phyloP scores from a whole-genome alignment of 768 basidiomycete species.

The Psilocybe cyanescens region DNA sequence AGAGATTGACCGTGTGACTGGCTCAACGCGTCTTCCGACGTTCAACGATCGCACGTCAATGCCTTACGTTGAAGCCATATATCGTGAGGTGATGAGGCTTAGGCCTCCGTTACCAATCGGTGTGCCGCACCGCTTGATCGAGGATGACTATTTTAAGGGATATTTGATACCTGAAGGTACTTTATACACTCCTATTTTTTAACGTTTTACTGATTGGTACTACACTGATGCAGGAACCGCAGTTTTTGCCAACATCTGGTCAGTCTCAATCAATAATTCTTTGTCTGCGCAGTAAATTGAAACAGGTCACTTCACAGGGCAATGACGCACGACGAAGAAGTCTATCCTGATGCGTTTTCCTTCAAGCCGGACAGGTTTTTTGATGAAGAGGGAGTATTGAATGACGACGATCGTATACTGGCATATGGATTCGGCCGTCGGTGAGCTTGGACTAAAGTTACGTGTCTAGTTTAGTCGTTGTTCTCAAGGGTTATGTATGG shows the following conservation, averaged over 20 bases:
- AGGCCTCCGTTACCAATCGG: slow-evolving; percentile 20
- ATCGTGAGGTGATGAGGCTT: slow-evolving; percentile 22
- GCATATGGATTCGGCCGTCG: slow-evolving; percentile 14
- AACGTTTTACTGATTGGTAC: background rate
- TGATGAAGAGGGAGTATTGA: slow-evolving; percentile 19
- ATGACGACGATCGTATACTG: slow-evolving; percentile 21
- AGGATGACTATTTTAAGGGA: slow-evolving; percentile 27
- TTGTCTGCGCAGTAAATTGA: too few relatives aligned
- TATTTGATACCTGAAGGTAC: slow-evolving; percentile 29
- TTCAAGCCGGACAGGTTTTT: slow-evolving; percentile 36
- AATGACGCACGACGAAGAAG: slow-evolving; percentile 31
- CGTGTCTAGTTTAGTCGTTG: too few relatives aligned
- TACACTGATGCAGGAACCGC: background rate
- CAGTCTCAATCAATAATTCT: too few relatives aligned
- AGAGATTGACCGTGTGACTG: slow-evolving; percentile 37
- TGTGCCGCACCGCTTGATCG: slow-evolving; percentile 23
- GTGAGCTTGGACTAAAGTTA: background rate
- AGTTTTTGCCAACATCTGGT: slow-evolving; percentile 1
- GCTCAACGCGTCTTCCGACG: slow-evolving; percentile 29
- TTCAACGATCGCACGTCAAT: slow-evolving; percentile 28
- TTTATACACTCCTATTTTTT: too few relatives aligned
- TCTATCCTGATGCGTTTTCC: slow-evolving; percentile 34
- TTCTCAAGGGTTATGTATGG: too few relatives aligned
- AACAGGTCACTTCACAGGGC: slow-evolving; percentile 1
- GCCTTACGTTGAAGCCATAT: slow-evolving; percentile 28